Conservation (phyloP, 148 eudicot species). For the Polygonum aviculare region DNA sequence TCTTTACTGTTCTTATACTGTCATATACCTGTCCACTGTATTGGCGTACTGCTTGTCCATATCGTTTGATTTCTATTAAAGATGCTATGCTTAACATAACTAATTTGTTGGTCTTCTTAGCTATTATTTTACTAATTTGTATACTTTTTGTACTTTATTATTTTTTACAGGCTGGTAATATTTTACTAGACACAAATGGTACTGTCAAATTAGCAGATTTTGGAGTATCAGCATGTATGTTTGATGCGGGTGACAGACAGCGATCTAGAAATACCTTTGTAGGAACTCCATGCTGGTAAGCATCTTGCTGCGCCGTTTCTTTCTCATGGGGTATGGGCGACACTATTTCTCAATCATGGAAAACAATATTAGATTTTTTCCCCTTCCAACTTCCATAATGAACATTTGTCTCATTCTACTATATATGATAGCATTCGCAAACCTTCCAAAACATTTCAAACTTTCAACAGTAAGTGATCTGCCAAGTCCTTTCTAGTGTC, state of each 20-base stretch:
- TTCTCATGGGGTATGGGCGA: not conserved
- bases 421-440: not conserved
- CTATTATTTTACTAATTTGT: not conserved
- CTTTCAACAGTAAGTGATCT: not conserved
- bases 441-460: not conserved
- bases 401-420: not conserved
- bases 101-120: not conserved
- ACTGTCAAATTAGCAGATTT: constrained; percentile 84
- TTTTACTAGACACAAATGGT: constrained; percentile 75
- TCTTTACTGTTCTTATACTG: not conserved
- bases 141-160: not conserved
- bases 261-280: constrained; percentile 95
- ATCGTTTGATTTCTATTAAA: not conserved
- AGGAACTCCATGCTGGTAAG: constrained; percentile 97
- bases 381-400: not conserved
- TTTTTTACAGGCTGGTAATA: constrained; percentile 84
- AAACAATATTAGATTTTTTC: not conserved
- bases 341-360: not conserved
- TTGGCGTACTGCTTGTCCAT: not conserved
- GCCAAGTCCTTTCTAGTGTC: constrained; percentile 1
- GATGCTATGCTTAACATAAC: not conserved
- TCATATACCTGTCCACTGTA: not conserved
- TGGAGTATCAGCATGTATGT: constrained; percentile 97
- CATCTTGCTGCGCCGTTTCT: constrained; percentile 4
- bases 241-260: constrained; percentile 90